Evolutionary conservation across 495 filamentous ascomycete species (phyloP), one percentile per base, ranked within the genome.

Genomic region (Penicillium paradoxum): DNA sequence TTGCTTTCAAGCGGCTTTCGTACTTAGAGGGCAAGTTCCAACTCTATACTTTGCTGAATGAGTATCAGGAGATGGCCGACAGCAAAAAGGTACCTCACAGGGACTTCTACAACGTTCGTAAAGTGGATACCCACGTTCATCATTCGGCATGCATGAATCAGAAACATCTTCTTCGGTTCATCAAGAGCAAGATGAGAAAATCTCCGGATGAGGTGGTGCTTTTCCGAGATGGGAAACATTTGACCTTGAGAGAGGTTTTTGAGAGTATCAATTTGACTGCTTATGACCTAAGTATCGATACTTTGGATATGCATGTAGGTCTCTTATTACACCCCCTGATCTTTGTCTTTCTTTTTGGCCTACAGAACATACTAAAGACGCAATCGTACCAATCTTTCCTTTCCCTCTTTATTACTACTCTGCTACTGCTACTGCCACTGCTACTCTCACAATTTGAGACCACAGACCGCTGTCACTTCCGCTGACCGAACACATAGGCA

Each of bases 101-200:
- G 72, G 93, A 98, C 69, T 98, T 98, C 63, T 98, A 98, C 73
- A 98, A 98, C 63, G 93, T 98, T 44, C 80, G 93, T 54, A 98
- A 98, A 69, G 95, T 98, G 19, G 93, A 98, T 69, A 98, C 93
- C 13, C 93, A 98, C 77, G 93, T 98, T 54, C 93, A 98, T 68
- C 93, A 98, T 68, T 98, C 93, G 5, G 95, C 93, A 34, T 97
- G 95, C 67, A 98, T 98, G 93, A 98, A 97, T 68, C 93, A 97
- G 73, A 98, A 98, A 64, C 93, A 98, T 77, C 74, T 98, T 37
- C 77, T 98, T 53, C 88, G 93, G 34, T 98, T 97, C 70, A 98
- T 98, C 72, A 98, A 98, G 70, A 95, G 89, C 74, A 97, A 97
- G 71, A 96, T 98, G 88, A 96, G 96, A 78, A 97, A 95, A 65